phyloP scores from a whole-genome alignment of 148 eudicot genomes.

The Persicaria tinctoria region DNA sequence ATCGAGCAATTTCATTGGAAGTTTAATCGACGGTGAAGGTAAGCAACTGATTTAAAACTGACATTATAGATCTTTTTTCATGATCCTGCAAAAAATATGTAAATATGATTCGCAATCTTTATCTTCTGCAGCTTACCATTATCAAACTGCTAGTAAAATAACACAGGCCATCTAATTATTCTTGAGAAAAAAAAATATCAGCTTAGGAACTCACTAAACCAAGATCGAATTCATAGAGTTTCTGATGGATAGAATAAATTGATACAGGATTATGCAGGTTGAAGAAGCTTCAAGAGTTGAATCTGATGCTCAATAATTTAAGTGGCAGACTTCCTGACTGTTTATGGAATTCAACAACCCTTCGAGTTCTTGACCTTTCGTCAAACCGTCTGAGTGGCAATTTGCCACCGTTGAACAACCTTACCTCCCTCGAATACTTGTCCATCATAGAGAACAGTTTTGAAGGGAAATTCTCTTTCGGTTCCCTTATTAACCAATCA shows the following conservation, averaged over 20 bases:
- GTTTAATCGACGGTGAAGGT: not conserved
- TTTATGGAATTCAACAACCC: constrained; percentile 5
- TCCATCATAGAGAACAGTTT: not conserved
- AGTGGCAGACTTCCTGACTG: constrained; percentile 2
- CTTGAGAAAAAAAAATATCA: no score
- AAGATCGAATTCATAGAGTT: no score
- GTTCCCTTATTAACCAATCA: not conserved
- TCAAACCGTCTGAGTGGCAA: not conserved
- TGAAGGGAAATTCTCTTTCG: constrained; percentile 4
- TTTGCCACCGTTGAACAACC: not conserved
- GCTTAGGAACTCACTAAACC: no score
- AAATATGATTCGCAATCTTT: not conserved
- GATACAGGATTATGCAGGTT: not conserved
- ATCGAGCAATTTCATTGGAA: not conserved
- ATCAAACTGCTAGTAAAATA: not conserved
- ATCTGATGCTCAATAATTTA: not conserved
- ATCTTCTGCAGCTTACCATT: not conserved
- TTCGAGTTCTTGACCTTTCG: constrained; percentile 6
- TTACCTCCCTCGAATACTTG: not conserved
- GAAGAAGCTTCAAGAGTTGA: constrained; percentile 4
- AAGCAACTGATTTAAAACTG: not conserved
- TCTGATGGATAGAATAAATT: no score
- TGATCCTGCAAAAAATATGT: not conserved
- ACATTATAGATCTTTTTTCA: not conserved
- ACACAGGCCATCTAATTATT: not conserved